phyloP scores from a whole-genome alignment of 2,329 filamentous ascomycete genomes.

The Trichophyton schoenleinii region DNA sequence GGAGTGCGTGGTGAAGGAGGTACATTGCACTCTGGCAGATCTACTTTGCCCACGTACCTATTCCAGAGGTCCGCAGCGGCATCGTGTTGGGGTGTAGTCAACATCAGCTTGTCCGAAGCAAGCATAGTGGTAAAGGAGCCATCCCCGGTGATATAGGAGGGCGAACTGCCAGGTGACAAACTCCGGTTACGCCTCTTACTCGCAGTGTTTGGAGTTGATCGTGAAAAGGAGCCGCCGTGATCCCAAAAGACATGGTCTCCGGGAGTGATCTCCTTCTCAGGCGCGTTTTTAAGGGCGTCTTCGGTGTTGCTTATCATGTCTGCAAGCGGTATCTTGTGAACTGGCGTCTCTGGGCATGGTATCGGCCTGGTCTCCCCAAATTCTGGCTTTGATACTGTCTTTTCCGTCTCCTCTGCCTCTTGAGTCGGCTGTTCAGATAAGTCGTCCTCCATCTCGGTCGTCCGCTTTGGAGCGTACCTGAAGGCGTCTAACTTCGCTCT shows the following conservation, averaged over 20 bases:
- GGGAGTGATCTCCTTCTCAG: constrained; percentile 40
- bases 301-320: constrained; percentile 51
- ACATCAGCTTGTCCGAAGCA: constrained; percentile 43
- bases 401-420: neutral
- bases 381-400: neutral
- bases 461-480: constrained; percentile 8
- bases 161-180: constrained; percentile 61
- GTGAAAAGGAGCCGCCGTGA: constrained; percentile 31
- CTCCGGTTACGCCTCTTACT: constrained; percentile 58
- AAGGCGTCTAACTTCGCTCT: constrained; percentile 30
- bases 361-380: neutral
- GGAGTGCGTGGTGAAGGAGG: constrained; percentile 59
- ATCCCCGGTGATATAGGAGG: constrained; percentile 34
- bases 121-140: neutral
- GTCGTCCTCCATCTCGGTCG: neutral
- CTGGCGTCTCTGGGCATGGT: constrained; percentile 45
- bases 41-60: constrained; percentile 50
- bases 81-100: constrained; percentile 54
- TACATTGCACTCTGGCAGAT: constrained; percentile 40
- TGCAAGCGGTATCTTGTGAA: constrained; percentile 45
- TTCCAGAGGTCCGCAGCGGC: constrained; percentile 67
- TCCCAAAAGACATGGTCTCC: constrained; percentile 52
- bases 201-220: constrained; percentile 34
- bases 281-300: constrained; percentile 38
- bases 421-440: neutral